Base-by-base conservation (phyloP, 2,329 filamentous ascomycete species). In the Hirsutella minnesotensis region DNA sequence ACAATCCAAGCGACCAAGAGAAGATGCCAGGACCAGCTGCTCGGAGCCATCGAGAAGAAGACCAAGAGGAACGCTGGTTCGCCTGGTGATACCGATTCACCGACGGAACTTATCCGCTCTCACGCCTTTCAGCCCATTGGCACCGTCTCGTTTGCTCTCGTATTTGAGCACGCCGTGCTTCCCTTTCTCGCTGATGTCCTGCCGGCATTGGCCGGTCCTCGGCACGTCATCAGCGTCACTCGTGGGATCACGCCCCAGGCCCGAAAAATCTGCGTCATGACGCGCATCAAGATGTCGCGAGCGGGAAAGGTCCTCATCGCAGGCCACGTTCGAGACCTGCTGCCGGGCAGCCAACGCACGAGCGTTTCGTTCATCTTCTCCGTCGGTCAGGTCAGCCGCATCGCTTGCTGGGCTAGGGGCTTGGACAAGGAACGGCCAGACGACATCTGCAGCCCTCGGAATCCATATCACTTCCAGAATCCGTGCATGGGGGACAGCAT, bases 401-500 rank as follows among this genome's bases (percentile, higher is more conserved):
- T 19, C 33, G 33, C 15, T 7, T 57, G 60, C 12, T 69, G 65
- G 66, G 59, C 66, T 13, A 51, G 65, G 15, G 66, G 66, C 1
- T 47, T 68, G 4, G 49, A 56, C 35, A 55, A 51, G 40, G 51
- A 59, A 9, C 59, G 60, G 46, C 62, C 58, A 2, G 66, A 69
- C 44, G 65, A 67, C 10, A 52, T 68, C 1, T 68, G 65, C 46
- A 39, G 44, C 29, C 56, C 66, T 5, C 56, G 64, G 13, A 69
- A 69, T 47, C 65, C 66, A 2, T 68, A 65, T 38, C 63, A 58
- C 47, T 69, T 67, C 48, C 47, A 51, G 31, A 58, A 48, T n/a
- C 65, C 62, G 3, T 63, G 64, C 42, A 69, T 69, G 65, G 66
- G 66, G 3, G 66, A 69, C 39, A 68, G 65, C 45, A 66, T 69